Base-by-base conservation (phyloP, 2,329 filamentous ascomycete species). In the Arthrobotrys sinensis region DNA sequence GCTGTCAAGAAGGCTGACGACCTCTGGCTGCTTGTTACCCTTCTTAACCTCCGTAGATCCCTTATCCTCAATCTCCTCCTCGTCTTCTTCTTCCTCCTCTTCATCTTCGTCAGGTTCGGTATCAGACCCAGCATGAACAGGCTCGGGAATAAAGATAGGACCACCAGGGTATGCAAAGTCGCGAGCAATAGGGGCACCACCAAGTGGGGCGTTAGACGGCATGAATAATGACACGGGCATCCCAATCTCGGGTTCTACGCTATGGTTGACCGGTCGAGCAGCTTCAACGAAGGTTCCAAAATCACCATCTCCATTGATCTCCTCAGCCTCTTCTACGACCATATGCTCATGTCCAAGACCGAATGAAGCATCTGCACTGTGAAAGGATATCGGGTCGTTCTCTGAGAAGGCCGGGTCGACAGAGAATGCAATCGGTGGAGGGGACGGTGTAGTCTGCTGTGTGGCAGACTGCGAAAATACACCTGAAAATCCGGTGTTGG, bases 121-220 rank as follows among this genome's bases (percentile, higher is more conserved):
- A 38, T 77, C 73, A 0, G 73, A 77, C 3, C 73, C 73, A 1
- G 55, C 55, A 21, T 77, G 73, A 28, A 60, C 55, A 6, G 55
- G 55, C 3, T 66, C 64, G 10, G 57, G 12, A 11, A 43, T 57
- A 12, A 57, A 12, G 14, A 69, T n/a, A 8, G 66, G 60, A 24
- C 38, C 43, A 24, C 36, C 46, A 34, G 66, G 66, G 36, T 77
- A 77, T 43, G 73, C 73, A 34, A 77, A 77, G 46, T 77, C 73
- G 38, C 73, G 73, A 40, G 65, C 66, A 11, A 77, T 77, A 4
- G 73, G 73, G 16, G 65, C 38, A 14, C 66, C 53, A 4, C 57
- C 57, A 14, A 63, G 57, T 10, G 55, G 48, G 16, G 36, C 36
- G 21, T 64, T 72, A 14, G 57, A 36, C 11, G 69, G 43, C 32